These are phyloP conservation scores for Fusarium pininemorale DNA, from an alignment of 2,329 filamentous ascomycete species.

Conservation along the genomic window DNA sequence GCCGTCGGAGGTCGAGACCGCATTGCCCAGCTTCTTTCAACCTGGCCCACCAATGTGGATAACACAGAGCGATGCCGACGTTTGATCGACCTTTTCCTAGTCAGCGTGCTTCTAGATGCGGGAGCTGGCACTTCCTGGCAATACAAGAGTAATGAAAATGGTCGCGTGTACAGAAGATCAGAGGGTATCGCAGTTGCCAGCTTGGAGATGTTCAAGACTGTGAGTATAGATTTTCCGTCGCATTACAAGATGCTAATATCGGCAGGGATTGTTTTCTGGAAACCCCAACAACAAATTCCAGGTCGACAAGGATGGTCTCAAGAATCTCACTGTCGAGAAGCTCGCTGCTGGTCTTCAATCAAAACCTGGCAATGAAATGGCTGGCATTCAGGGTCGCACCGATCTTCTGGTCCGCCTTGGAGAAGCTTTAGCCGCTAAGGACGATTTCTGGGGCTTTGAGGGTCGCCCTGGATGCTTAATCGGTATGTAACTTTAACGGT, in stretches of 20 bases:
- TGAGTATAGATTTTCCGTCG: slow-evolving; percentile 43
- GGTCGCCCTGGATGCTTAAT: slow-evolving; percentile 94
- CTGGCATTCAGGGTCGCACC: slow-evolving; percentile 85
- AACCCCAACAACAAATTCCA: slow-evolving; percentile 83
- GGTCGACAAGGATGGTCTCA: slow-evolving; percentile 85
- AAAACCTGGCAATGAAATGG: slow-evolving; percentile 79
- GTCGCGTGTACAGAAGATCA: slow-evolving; percentile 81
- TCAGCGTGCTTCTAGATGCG: slow-evolving; percentile 85
- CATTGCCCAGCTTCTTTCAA: slow-evolving; percentile 74
- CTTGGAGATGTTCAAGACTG: slow-evolving; percentile 90
- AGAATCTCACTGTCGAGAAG: slow-evolving; percentile 75
- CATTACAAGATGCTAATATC: slow-evolving; percentile 26
- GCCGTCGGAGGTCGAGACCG: slow-evolving; percentile 80
- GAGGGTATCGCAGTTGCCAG: slow-evolving; percentile 84
- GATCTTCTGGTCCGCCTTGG: slow-evolving; percentile 80
- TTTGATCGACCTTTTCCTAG: slow-evolving; percentile 78
- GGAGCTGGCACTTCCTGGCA: slow-evolving; percentile 91
- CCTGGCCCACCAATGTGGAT: slow-evolving; percentile 75
- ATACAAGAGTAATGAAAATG: slow-evolving; percentile 91
- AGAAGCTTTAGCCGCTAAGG: slow-evolving; percentile 77
- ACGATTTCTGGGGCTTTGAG: slow-evolving; percentile 84
- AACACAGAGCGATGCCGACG: slow-evolving; percentile 77
- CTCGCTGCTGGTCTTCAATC: slow-evolving; percentile 89
- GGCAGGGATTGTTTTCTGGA: slow-evolving; percentile 83
- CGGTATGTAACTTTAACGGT: slow-evolving; percentile 62